These are phyloP conservation scores for Smallanthus sonchifolius DNA, from an alignment of 129 eudicot species.

Conservation along the genomic window DNA sequence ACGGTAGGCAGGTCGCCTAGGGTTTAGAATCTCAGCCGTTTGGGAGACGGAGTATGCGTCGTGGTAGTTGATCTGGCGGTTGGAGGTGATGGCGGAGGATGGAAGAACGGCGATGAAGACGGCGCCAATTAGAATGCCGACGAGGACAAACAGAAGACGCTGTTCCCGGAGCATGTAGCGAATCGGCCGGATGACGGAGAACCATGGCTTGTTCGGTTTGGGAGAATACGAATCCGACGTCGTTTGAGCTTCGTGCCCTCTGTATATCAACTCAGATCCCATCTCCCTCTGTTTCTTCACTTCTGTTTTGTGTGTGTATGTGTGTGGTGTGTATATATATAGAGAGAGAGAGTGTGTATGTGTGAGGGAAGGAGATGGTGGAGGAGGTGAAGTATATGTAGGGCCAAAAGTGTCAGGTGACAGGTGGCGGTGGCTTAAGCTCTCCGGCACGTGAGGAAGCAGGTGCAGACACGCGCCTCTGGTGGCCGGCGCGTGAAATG, in stretches of 20 bases:
- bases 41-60: conserved; percentile 28
- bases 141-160: conserved; percentile 26
- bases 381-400: not conserved
- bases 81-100: conserved; percentile 6
- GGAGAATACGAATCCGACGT: conserved; percentile 32
- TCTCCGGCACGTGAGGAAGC: conserved; percentile 25
- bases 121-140: conserved; percentile 41
- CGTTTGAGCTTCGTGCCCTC: conserved; percentile 38
- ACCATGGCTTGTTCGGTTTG: conserved; percentile 63
- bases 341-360: not conserved
- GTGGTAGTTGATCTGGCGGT: conserved; percentile 13
- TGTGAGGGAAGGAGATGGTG: not conserved
- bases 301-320: not conserved
- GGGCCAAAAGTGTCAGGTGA: conserved; percentile 14
- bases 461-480: not conserved
- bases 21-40: conserved; percentile 2
- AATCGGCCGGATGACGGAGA: conserved; percentile 44
- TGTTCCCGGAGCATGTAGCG: conserved; percentile 41
- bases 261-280: conserved; percentile 43
- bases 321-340: not conserved
- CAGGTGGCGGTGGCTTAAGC: conserved; percentile 30
- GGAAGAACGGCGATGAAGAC: conserved; percentile 41
- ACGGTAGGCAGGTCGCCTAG: conserved; percentile 22
- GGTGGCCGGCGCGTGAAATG: not conserved
- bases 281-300: not conserved